These are phyloP conservation scores for Conticribra guillardii DNA, from an alignment of 108 stramenopile species.

Conservation along the genomic window DNA sequence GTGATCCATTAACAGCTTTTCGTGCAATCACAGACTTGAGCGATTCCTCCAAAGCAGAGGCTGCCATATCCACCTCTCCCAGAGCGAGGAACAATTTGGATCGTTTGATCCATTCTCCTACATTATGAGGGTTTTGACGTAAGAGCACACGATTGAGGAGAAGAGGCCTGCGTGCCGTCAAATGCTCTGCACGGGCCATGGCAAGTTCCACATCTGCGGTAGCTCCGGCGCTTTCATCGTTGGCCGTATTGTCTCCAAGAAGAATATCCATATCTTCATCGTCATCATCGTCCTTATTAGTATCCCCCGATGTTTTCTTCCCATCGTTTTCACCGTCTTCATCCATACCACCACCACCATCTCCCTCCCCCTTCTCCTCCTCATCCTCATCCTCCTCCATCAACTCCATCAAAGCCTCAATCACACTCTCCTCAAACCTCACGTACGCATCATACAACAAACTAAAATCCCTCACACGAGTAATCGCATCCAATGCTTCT, in stretches of 20 bases:
- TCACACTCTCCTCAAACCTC: slow-evolving; percentile 94
- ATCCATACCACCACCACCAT: slow-evolving; percentile 58
- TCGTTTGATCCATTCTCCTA: slow-evolving; percentile 95
- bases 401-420: slow-evolving; percentile 89
- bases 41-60: slow-evolving; percentile 78
- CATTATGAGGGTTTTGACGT: slow-evolving; percentile 97
- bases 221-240: slow-evolving; percentile 37
- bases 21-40: slow-evolving; percentile 69
- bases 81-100: slow-evolving; percentile 75
- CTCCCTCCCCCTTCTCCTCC: slow-evolving; percentile 63
- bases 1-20: slow-evolving; percentile 78
- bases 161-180: slow-evolving; percentile 93
- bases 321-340: slow-evolving; percentile 32
- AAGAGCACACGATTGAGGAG: slow-evolving; percentile 92
- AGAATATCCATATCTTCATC: slow-evolving; percentile 73
- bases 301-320: background rate
- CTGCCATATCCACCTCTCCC: slow-evolving; percentile 52
- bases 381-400: slow-evolving; percentile 83
- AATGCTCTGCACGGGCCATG: slow-evolving; percentile 92
- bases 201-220: slow-evolving; percentile 90
- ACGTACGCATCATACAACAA: slow-evolving; percentile 96
- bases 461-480: slow-evolving; percentile 96
- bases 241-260: slow-evolving; percentile 38
- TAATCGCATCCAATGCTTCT: slow-evolving; percentile 88
- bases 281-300: slow-evolving; percentile 15